Conservation (phyloP, 768 basidiomycete species). For the Mycena crocata region DNA sequence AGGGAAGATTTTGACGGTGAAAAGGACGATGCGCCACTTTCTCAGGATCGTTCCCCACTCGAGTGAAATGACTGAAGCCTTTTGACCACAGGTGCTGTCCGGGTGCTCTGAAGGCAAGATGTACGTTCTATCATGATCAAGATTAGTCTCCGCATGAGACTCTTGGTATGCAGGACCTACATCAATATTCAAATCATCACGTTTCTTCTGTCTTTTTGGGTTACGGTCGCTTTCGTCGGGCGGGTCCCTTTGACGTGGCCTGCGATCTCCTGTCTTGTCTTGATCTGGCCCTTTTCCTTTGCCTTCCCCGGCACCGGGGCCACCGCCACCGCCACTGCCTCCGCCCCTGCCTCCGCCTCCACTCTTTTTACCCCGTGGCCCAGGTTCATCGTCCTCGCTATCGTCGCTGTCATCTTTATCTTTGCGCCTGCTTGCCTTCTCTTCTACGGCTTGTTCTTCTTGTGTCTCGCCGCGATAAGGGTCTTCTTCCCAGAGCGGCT, state of each 20-base stretch:
- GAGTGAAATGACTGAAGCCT: constrained; percentile 17
- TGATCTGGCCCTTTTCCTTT: too few relatives aligned
- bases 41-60: neutral
- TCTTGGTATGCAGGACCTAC: too few relatives aligned
- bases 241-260: too few relatives aligned
- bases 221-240: too few relatives aligned
- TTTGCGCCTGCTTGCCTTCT: too few relatives aligned
- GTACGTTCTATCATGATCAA: neutral
- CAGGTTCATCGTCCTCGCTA: too few relatives aligned
- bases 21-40: neutral
- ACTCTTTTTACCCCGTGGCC: neutral
- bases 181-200: neutral
- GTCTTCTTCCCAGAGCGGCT: neutral
- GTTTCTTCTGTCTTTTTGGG: neutral
- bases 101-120: constrained; percentile 18
- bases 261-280: neutral
- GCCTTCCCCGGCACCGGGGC: neutral
- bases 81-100: constrained; percentile 14
- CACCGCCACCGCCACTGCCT: neutral
- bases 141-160: too few relatives aligned
- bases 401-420: too few relatives aligned
- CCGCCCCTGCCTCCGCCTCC: neutral
- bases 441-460: neutral
- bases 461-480: constrained; percentile 14
- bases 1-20: neutral